phyloP scores from a whole-genome alignment of 2,329 filamentous ascomycete genomes.

The Apiospora sp. region DNA sequence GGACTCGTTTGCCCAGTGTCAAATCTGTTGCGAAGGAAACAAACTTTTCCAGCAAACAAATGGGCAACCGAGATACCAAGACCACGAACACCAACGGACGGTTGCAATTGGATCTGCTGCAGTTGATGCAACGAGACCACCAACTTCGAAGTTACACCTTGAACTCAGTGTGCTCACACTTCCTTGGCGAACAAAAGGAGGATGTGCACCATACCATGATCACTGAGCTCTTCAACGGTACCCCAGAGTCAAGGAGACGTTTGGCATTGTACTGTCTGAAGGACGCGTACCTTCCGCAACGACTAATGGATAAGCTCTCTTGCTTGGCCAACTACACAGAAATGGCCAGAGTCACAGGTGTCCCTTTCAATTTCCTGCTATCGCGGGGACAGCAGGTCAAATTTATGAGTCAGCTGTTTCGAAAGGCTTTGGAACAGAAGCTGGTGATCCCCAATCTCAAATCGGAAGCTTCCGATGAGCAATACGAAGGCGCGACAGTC shows the following conservation, averaged over 20 bases:
- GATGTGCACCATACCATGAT: slow-evolving; percentile 99
- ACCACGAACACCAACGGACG: slow-evolving; percentile 93
- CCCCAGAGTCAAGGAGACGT: slow-evolving; percentile 87
- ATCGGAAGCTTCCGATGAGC: slow-evolving; percentile 76
- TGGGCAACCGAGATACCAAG: slow-evolving; percentile 95
- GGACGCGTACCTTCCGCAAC: slow-evolving; percentile 93
- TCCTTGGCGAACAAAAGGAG: slow-evolving; percentile 96
- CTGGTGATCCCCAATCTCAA: slow-evolving; percentile 91
- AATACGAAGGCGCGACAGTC: slow-evolving; percentile 97
- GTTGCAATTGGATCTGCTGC: slow-evolving; percentile 91
- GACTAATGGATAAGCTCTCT: slow-evolving; percentile 96
- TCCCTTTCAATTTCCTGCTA: slow-evolving; percentile 94
- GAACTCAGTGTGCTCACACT: slow-evolving; percentile 95
- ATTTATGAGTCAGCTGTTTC: slow-evolving; percentile 96
- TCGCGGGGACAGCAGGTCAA: slow-evolving; percentile 95
- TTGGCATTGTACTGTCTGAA: slow-evolving; percentile 96
- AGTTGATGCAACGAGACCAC: slow-evolving; percentile 92
- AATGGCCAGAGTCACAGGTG: slow-evolving; percentile 98
- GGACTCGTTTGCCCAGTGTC: slow-evolving; percentile 78
- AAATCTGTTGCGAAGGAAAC: slow-evolving; percentile 77
- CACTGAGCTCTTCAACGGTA: slow-evolving; percentile 96
- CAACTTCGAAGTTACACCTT: slow-evolving; percentile 96
- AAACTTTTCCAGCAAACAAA: slow-evolving; percentile 97
- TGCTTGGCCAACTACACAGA: slow-evolving; percentile 99
- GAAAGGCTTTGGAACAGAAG: slow-evolving; percentile 91